Percentiles rank a stretch among this genome's conserved stretches.
Evolutionary conservation across 345 rosid genomes (phyloP).

Genomic region (Bruguiera parviflora): DNA sequence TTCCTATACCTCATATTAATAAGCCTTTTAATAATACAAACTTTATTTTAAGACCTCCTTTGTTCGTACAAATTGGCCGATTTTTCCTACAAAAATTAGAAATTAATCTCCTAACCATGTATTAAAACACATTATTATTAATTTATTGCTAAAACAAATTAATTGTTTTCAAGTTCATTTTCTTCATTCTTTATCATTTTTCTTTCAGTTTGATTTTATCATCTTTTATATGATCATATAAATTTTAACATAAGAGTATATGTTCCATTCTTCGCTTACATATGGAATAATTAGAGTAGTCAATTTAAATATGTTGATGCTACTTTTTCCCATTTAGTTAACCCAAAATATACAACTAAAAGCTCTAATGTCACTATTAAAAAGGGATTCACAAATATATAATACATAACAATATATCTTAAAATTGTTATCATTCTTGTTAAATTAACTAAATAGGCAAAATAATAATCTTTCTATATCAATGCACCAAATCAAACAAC

Average conservation of each 20-base stretch:
- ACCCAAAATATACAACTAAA: no score
- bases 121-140: no score
- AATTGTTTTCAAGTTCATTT: background rate
- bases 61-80: no score
- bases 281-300: slow-evolving; percentile 1
- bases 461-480: no score
- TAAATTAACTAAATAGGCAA: no score
- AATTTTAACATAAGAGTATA: slow-evolving; percentile 3
- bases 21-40: no score
- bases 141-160: background rate
- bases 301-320: background rate
- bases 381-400: no score
- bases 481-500: no score
- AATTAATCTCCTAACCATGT: background rate
- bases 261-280: slow-evolving; percentile 4
- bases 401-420: no score
- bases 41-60: background rate
- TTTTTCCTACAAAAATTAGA: background rate
- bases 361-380: no score
- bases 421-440: no score
- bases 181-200: background rate
- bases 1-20: background rate
- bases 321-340: no score
- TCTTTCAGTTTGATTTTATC: background rate
- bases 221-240: background rate